Evolutionary conservation across 2,329 filamentous ascomycete species (phyloP), one percentile per base, ranked within the genome.

Genomic region (Pyrenophora graminea): DNA sequence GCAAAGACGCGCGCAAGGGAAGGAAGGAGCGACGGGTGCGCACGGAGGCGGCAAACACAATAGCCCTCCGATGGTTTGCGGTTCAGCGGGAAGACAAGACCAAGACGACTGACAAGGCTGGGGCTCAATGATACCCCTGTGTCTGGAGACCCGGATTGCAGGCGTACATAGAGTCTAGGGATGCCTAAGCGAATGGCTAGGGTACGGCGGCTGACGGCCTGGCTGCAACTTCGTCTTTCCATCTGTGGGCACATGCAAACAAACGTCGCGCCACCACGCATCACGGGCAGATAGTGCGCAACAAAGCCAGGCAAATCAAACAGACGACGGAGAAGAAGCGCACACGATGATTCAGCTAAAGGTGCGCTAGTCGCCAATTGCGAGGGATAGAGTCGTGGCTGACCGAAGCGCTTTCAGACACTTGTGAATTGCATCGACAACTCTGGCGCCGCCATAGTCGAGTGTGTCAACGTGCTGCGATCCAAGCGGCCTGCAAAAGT

Each of bases 351-450:
- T 73, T 53, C 70, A 73, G 59, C 62, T 73, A 43, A 73, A 73
- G 69, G 70, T 72, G 64, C 48, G 66, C 45, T 15, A 21, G 21
- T 34, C 39, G 30, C n/a, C 30, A 13, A 15, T 31, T 17, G 13
- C 12, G 19, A 31, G 42, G 51, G 47, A 56, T 51, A 30, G 27
- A 30, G 51, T 49, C 51, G 51, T 42, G 57, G 55, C 70, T 69
- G 58, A 97, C 96, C 90, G 62, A 58, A 38, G 51, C 36, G 51
- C 55, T 55, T 78, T 59, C 75, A 80, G 94, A 89, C 92, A 73
- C 91, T 99, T 85, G 85, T 99, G 68, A 97, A 94, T 79, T 97
- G 94, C 87, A 97, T 99, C 85, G 94, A 99, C 87, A 99, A 97
- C 82, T 97, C 94, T 61, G 94, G 94, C 73, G 94, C 94, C 64